Evolutionary conservation across 441 rosid species (phyloP).

Genomic region (Iberis amara): DNA sequence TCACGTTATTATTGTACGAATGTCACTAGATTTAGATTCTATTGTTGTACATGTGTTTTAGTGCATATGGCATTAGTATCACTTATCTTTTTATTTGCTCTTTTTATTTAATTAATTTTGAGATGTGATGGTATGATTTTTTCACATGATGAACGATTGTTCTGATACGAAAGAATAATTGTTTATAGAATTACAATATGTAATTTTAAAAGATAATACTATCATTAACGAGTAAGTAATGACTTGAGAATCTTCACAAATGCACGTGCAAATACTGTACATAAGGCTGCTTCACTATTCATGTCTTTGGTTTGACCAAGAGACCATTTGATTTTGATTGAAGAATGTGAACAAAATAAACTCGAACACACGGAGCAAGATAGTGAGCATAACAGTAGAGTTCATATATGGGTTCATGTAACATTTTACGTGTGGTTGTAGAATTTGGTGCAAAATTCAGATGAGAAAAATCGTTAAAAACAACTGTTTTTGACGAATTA

Average conservation of each 20-base stretch:
- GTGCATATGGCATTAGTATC: constrained; percentile 28
- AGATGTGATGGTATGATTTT: constrained; percentile 1
- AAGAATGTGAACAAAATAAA: constrained; percentile 19
- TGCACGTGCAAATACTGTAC: constrained; percentile 22
- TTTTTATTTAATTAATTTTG: neutral
- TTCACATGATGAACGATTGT: neutral
- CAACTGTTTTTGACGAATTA: no score
- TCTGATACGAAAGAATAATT: no score
- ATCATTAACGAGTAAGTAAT: neutral
- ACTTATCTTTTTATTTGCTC: constrained; percentile 12
- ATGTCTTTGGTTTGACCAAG: constrained; percentile 29
- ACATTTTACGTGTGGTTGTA: constrained; percentile 11
- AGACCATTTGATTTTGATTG: neutral
- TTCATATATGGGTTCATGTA: neutral
- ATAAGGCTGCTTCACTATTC: constrained; percentile 19
- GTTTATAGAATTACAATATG: no score
- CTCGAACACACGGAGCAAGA: constrained; percentile 10
- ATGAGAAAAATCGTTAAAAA: no score
- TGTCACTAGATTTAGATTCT: constrained; percentile 11
- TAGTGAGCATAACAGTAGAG: neutral
- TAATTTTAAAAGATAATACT: neutral
- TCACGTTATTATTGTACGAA: constrained; percentile 17
- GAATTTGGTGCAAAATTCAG: constrained; percentile 21
- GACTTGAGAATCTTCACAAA: neutral
- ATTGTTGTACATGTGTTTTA: constrained; percentile 23